Base-by-base conservation (phyloP, 805 yeast genomes). In the Saitoella complicata region DNA sequence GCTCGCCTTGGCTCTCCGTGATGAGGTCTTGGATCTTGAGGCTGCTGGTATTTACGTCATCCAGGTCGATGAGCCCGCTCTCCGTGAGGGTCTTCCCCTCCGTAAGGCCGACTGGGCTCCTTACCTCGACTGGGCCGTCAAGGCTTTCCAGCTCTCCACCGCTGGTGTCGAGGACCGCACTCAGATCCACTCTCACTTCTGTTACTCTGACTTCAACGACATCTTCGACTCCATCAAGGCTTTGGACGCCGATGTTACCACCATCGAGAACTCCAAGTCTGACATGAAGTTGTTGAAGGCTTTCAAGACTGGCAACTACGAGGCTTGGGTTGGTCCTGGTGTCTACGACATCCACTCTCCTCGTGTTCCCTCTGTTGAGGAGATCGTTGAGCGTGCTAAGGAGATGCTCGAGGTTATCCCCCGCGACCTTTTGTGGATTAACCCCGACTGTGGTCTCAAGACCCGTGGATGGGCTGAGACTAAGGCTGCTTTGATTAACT, bases 401-500 rank as follows among this genome's bases (percentile, higher is more conserved):
- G 91, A 85, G 67, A 87, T 91, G 73, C 73, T 91, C 70, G 85
- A 86, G 75, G 91, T 83, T 50, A 88, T 88, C 76, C 96, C 96
- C 67, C 93, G 91, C 65, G 84, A 83, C 69, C 88, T 87, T 71
- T 83, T 91, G 78, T 91, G 98, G 98, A 94, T 91, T 66, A 91
- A 91, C 93, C 98, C 98, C 64, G 98, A 91, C 75, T 91, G 98
- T 79, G 98, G 98, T 78, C 79, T 91, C 70, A 91, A 91, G 83
- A 91, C 98, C 68, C 87, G 98, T 80, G 95, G 94, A 60, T 91
- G 98, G 98, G 85, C 82, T 59, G 98, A 91, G 78, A 84, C 88
- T 60, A 85, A 72, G 66, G 86, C 79, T 64, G 85, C 94, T 62
- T 80, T 91, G 70, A 83, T 94, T 68, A 83, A 91, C 73, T 91